Conservation (phyloP, 163 green algal species). For the Coccomyxa subellipsoidea region DNA sequence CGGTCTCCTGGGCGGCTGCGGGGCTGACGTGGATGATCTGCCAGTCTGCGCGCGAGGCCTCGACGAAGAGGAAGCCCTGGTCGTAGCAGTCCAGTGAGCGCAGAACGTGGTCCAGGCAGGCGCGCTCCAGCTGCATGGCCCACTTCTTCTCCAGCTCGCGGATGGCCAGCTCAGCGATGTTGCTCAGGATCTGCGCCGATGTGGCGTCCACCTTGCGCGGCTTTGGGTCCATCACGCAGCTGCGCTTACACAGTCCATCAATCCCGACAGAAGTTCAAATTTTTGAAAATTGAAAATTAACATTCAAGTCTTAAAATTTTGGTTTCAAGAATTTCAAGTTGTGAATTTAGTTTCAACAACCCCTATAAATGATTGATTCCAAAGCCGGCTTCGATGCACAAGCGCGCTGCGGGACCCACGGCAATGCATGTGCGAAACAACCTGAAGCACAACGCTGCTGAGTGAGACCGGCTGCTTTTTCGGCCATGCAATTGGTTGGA, state of each 20-base stretch:
- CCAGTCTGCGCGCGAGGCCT: not conserved
- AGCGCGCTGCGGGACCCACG: not conserved
- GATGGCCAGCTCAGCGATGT: conserved; percentile 69
- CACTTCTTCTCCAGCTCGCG: conserved; percentile 59
- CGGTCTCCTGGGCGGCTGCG: not conserved
- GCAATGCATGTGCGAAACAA: not conserved
- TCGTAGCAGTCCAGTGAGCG: not conserved
- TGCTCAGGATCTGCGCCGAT: conserved; percentile 61
- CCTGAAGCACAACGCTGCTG: too few species aligned
- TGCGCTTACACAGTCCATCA: conserved; percentile 11
- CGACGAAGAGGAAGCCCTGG: not conserved
- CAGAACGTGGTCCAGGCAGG: not conserved
- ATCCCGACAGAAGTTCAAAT: too few species aligned
- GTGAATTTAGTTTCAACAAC: too few species aligned
- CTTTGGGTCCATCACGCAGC: conserved; percentile 54
- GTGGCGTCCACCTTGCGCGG: conserved; percentile 56
- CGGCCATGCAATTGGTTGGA: not conserved
- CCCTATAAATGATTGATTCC: too few species aligned
- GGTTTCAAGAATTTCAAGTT: too few species aligned
- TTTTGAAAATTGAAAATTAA: too few species aligned
- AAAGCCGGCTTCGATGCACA: too few species aligned
- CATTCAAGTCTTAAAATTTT: too few species aligned
- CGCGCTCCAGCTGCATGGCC: conserved; percentile 6
- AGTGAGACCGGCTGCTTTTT: not conserved
- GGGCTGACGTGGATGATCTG: conserved; percentile 5